Evolutionary conservation across 164 flowering plant genomes (phyloP), one percentile per base, ranked within the genome.

Genomic region (Stephania cephalantha): DNA sequence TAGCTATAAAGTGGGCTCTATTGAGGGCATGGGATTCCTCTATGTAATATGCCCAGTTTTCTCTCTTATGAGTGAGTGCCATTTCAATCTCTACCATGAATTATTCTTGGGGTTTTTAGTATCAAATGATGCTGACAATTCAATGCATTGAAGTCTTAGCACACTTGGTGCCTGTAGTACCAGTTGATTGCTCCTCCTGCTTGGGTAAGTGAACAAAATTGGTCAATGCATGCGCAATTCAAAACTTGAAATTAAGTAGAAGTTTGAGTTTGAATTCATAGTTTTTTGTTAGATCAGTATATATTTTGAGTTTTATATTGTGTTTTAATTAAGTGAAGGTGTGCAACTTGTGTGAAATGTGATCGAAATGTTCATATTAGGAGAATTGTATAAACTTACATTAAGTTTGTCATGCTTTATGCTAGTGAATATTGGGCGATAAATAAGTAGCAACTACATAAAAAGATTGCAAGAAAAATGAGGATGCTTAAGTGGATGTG

Each of bases 11-110:
- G 20, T 61, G 66, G 66, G 66, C 22, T 61, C 66, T 61, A 35
- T 35, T n/a, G 25, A 18, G n/a, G 66, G 22, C 66, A 61, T 61
- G 66, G 66, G 66, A 61, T 61, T 61, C 66, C 66, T 61, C 66
- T 61, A 18, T 48, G 4, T 50, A 15, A 50, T 11, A 10, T 50
- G 55, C 66, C 66, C 66, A 61, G 18, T 9, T 18, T 18, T 61
- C 18, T 20, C 66, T 61, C 66, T 61, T 61, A 61, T 61, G 66
- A 61, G 66, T 61, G 66, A 61, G 66, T 61, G 25, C 66, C 29
- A n/a, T 61, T 61, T 61, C 22, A n/a, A 61, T 17, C 9, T n/a
- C 22, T 7, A 61, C 3, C 20, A 61, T 18, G 66, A 61, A 25
- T 61, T 61, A 18, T 58, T 0, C 15, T 50, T 50, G 55, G 55